phyloP scores from a whole-genome alignment of 495 filamentous ascomycete species.

The Margaritispora aquatica region DNA sequence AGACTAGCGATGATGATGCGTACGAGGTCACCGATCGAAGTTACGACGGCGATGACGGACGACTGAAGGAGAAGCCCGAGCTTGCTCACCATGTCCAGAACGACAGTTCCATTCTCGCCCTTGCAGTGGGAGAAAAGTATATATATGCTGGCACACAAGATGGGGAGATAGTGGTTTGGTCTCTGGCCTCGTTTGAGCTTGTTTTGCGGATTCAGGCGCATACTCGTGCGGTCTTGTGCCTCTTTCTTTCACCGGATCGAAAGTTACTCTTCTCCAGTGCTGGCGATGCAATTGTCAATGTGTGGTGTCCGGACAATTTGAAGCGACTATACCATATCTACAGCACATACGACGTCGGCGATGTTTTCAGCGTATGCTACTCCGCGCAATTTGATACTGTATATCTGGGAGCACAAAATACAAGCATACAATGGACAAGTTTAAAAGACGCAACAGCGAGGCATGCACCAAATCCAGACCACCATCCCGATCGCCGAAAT shows the following conservation, averaged over 20 bases:
- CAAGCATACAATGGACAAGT: conserved; percentile 69
- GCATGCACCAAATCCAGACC: conserved; percentile 53
- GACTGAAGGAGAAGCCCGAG: conserved; percentile 36
- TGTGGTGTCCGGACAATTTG: conserved; percentile 46
- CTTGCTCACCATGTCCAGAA: conserved; percentile 65
- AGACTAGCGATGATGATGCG: conserved; percentile 17
- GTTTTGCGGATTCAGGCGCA: conserved; percentile 74
- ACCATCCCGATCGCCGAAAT: conserved; percentile 73
- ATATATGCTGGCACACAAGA: conserved; percentile 89
- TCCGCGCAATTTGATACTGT: conserved; percentile 70
- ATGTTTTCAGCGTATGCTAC: conserved; percentile 89
- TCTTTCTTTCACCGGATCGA: conserved; percentile 69
- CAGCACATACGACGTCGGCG: conserved; percentile 89
- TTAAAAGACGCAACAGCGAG: conserved; percentile 41
- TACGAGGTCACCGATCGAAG: conserved; percentile 17
- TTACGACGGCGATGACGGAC: not conserved
- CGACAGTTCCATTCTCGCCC: conserved; percentile 63
- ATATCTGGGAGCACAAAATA: conserved; percentile 92
- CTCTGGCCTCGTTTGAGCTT: conserved; percentile 75
- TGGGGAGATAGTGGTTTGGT: conserved; percentile 90
- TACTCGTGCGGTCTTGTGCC: conserved; percentile 79
- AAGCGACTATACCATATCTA: conserved; percentile 77
- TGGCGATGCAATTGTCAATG: conserved; percentile 88
- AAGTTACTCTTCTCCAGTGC: conserved; percentile 85
- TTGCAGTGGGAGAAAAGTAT: conserved; percentile 54